Base-by-base conservation (phyloP, 257 asterid genomes). In the Fraxinus quadrangulata region DNA sequence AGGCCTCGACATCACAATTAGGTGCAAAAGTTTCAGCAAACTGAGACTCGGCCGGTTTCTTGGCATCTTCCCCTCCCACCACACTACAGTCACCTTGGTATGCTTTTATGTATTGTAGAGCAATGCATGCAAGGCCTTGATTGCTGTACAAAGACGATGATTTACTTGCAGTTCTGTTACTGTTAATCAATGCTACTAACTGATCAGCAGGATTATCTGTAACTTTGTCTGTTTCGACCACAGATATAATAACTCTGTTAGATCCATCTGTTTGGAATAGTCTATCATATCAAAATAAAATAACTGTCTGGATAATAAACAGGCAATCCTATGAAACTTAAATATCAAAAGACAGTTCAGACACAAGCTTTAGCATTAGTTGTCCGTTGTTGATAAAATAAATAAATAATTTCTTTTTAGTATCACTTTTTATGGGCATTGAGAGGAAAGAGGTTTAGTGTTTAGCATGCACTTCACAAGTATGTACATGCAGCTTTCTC, bases 131-230 rank as follows among this genome's bases (percentile, higher is more conserved):
- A 17, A 94, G 87, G 71, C 99, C 99, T 0, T 88, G 88, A 81
- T 80, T 92, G 91, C 92, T 94, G 93, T 80, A 82, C n/a, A 94
- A 82, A 51, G 94, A 75, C 5, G 95, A 73, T 1, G 89, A 81
- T 73, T 90, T 89, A 30, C 92, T 89, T 0, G 96, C 88, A 0
- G 96, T 94, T 85, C 99, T 77, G 9, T 94, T 94, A 24, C 80
- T 77, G 85, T 90, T 94, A 75, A 94, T 42, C 23, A 31, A 49
- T 23, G 88, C 80, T 28, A 94, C 85, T 11, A 94, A 84, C 88
- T 91, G 76, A 47, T 94, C 97, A 2, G 97, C 97, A 70, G 99
- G 99, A 80, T 92, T 94, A 39, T 92, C 89, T 33, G 99, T 89
- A 65, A 89, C 91, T 77, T 89, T 94, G 74, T 70, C 96, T 90